These are phyloP conservation scores for Monosiga brevicollis DNA, from an alignment of 78 protist species.

Conservation along the genomic window DNA sequence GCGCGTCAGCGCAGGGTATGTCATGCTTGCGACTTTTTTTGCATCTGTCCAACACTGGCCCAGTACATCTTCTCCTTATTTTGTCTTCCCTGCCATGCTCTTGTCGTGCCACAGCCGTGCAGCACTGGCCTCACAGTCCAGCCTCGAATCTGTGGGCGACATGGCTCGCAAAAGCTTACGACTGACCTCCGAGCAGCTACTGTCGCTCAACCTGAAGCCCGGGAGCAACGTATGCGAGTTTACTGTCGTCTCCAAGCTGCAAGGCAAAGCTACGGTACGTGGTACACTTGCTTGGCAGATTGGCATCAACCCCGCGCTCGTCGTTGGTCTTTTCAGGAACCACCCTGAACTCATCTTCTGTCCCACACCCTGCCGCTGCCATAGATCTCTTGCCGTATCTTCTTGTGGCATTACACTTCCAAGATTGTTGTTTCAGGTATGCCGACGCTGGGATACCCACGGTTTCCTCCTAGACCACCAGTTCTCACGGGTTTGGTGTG, in stretches of 20 bases:
- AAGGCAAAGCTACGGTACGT: constrained; percentile 29
- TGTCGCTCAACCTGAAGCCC: constrained; percentile 31
- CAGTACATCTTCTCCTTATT: no score
- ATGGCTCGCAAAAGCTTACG: neutral
- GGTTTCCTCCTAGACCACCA: neutral
- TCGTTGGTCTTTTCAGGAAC: neutral
- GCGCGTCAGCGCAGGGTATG: no score
- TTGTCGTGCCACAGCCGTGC: no score
- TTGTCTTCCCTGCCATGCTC: no score
- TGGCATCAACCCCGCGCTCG: neutral
- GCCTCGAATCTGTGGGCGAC: no score
- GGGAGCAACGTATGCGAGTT: constrained; percentile 74
- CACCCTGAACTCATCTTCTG: no score
- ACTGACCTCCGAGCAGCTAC: constrained; percentile 3
- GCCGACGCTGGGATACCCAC: constrained; percentile 4
- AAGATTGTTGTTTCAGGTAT: constrained; percentile 72
- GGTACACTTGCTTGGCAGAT: no score
- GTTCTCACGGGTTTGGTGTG: neutral
- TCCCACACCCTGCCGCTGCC: neutral
- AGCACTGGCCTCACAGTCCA: no score
- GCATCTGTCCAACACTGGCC: no score
- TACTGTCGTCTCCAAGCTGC: constrained; percentile 49
- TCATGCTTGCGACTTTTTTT: no score
- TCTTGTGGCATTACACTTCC: constrained; percentile 44
- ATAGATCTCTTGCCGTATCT: constrained; percentile 27